Evolutionary conservation across 768 basidiomycete genomes (phyloP).

Genomic region (Hygrocybe punicea): DNA sequence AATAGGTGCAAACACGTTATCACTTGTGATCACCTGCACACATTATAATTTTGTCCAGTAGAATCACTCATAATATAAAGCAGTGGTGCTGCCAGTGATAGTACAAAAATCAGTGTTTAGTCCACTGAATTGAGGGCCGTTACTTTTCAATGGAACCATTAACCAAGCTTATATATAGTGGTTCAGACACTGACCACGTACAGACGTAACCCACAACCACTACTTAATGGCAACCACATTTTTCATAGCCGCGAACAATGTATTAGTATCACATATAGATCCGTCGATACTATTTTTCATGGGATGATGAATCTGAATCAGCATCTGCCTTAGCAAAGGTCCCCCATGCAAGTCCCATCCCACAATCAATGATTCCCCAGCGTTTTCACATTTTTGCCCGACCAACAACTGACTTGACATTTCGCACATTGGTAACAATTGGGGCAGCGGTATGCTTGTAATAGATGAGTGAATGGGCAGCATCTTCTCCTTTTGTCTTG

Average conservation of each 20-base stretch:
- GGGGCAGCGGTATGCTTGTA: not conserved
- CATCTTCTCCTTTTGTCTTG: conserved; percentile 11
- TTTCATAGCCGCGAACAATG: not conserved
- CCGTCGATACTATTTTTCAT: not conserved
- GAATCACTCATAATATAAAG: too few species aligned
- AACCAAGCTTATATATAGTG: not conserved
- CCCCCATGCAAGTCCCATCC: not conserved
- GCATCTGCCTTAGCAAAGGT: conserved; percentile 3
- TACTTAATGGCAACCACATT: not conserved
- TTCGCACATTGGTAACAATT: conserved; percentile 11
- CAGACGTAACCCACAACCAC: not conserved
- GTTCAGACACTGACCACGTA: not conserved
- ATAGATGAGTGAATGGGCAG: conserved; percentile 1
- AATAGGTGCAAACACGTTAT: too few species aligned
- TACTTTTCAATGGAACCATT: not conserved
- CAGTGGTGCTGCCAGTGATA: not conserved
- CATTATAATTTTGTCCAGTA: too few species aligned
- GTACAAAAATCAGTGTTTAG: not conserved
- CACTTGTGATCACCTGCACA: too few species aligned
- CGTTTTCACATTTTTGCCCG: conserved; percentile 1
- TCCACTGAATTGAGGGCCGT: not conserved
- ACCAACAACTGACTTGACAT: conserved; percentile 13
- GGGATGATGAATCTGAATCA: not conserved
- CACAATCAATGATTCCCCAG: conserved; percentile 15
- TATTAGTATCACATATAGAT: not conserved